phyloP scores from a whole-genome alignment of 2,329 filamentous ascomycete species.

The Pyrenochaeta sp. region DNA sequence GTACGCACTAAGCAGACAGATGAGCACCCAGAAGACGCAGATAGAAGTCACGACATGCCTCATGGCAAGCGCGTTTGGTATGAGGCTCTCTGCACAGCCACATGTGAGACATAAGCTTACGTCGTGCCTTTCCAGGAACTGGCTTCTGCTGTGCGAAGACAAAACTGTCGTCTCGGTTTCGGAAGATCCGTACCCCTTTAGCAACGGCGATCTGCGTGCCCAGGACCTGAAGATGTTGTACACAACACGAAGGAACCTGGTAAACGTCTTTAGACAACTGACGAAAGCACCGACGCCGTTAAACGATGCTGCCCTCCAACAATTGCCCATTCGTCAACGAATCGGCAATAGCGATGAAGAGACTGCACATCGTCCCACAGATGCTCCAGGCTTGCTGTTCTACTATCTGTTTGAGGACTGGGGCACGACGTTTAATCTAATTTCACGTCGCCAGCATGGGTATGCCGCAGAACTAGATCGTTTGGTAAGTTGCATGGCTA shows the following conservation, averaged over 20 bases:
- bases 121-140: slow-evolving; percentile 57
- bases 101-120: not conserved
- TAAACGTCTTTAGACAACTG: slow-evolving; percentile 69
- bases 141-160: slow-evolving; percentile 75
- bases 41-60: slow-evolving; percentile 51
- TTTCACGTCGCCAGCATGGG: slow-evolving; percentile 58
- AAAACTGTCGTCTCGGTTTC: slow-evolving; percentile 76
- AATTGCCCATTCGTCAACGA: slow-evolving; percentile 56
- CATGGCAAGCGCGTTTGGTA: slow-evolving; percentile 64
- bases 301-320: slow-evolving; percentile 50
- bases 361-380: slow-evolving; percentile 57
- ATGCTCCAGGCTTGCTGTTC: slow-evolving; percentile 68
- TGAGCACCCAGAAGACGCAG: slow-evolving; percentile 39
- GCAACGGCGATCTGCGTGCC: slow-evolving; percentile 45
- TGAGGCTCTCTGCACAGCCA: not conserved
- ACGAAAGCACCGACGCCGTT: slow-evolving; percentile 61
- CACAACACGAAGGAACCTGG: slow-evolving; percentile 65
- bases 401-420: slow-evolving; percentile 75
- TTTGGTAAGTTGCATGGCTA: slow-evolving; percentile 51
- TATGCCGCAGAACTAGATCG: slow-evolving; percentile 59
- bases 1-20: slow-evolving; percentile 38
- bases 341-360: slow-evolving; percentile 57
- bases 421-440: slow-evolving; percentile 65
- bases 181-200: slow-evolving; percentile 62
- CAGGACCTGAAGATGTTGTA: slow-evolving; percentile 58